Conservation (phyloP, 345 rosid species). For the Populus davidiana region DNA sequence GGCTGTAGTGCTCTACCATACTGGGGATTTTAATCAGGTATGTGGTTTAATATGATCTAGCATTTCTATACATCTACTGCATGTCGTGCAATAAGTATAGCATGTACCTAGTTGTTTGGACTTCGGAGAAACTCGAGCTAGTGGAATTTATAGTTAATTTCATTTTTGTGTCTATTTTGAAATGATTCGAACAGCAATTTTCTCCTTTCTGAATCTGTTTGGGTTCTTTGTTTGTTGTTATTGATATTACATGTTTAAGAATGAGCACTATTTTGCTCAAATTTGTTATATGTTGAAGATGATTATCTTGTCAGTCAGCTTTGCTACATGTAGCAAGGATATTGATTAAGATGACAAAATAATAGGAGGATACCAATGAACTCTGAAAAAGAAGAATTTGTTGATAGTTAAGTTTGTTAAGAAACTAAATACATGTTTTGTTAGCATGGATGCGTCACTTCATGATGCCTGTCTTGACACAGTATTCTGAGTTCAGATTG, state of each 20-base stretch:
- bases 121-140: not conserved
- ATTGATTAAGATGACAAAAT: not conserved
- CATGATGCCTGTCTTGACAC: not conserved
- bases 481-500: not conserved
- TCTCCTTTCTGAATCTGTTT: not conserved
- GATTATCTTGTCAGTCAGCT: not conserved
- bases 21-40: conserved; percentile 55
- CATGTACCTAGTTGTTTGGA: not conserved
- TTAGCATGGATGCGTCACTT: not conserved
- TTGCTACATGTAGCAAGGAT: not conserved
- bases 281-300: not conserved
- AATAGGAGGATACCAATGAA: not conserved
- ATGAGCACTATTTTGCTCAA: not conserved
- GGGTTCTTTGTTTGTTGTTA: not conserved
- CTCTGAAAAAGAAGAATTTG: not conserved
- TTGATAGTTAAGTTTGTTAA: not conserved
- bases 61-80: not conserved
- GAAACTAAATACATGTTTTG: not conserved
- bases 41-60: conserved; percentile 21
- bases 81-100: not conserved
- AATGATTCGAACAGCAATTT: not conserved
- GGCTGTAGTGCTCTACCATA: conserved; percentile 36
- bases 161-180: not conserved
- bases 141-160: not conserved
- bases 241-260: not conserved